Conservation (phyloP, 805 yeast genomes). For the Candida silvicultrix region DNA sequence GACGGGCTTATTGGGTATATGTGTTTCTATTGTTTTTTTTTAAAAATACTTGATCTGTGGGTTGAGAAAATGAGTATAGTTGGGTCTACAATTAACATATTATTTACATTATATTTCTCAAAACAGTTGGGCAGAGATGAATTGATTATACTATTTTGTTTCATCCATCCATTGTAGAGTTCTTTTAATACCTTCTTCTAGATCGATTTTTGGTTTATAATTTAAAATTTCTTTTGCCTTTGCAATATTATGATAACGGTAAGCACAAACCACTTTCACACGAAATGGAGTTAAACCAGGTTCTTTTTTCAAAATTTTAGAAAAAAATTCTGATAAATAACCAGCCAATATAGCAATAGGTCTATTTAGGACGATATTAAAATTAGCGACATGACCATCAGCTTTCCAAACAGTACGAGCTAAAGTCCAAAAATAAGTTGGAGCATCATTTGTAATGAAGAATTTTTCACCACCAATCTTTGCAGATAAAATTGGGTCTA, state of each 20-base stretch:
- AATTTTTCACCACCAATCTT: constrained; percentile 79
- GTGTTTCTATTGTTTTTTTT: too few species aligned
- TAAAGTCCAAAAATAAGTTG: constrained; percentile 94
- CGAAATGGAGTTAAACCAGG: constrained; percentile 96
- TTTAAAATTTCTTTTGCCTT: constrained; percentile 79
- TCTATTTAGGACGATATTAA: constrained; percentile 61
- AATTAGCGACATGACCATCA: constrained; percentile 76
- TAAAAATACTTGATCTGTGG: too few species aligned
- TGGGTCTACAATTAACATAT: too few species aligned
- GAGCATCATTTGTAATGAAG: constrained; percentile 89
- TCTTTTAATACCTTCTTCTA: constrained; percentile 72
- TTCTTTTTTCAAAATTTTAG: constrained; percentile 70
- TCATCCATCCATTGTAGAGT: constrained; percentile 91
- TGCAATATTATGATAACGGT: constrained; percentile 84
- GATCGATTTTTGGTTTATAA: constrained; percentile 71
- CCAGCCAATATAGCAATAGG: constrained; percentile 80
- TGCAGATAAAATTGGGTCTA: constrained; percentile 36
- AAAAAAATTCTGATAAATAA: constrained; percentile 68
- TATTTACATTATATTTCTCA: too few species aligned
- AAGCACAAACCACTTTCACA: constrained; percentile 87
- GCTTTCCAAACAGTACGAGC: constrained; percentile 97
- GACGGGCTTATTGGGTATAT: too few species aligned
- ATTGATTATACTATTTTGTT: constrained; percentile 3
- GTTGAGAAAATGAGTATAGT: too few species aligned
- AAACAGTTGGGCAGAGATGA: too few species aligned